These are phyloP conservation scores for Tuber indicum DNA, from an alignment of 495 filamentous ascomycete species.

Conservation along the genomic window DNA sequence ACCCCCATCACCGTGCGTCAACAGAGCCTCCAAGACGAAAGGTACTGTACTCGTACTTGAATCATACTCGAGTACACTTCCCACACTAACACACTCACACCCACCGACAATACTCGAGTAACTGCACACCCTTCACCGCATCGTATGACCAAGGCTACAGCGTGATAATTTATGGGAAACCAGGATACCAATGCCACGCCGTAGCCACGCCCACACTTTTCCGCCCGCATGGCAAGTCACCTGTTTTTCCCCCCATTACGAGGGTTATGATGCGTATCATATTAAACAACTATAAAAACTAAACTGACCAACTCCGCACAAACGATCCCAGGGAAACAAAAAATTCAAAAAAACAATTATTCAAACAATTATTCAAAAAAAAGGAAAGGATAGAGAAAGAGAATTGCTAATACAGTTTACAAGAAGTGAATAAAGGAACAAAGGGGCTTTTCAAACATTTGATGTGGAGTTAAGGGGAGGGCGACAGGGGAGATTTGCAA, in stretches of 20 bases:
- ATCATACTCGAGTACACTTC: neutral
- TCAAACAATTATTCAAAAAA: neutral
- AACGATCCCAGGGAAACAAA: neutral
- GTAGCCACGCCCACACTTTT: neutral
- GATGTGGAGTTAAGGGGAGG: neutral
- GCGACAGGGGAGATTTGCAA: neutral
- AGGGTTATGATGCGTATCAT: neutral
- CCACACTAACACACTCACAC: neutral
- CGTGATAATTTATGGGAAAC: neutral
- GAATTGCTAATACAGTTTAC: conserved; percentile 2
- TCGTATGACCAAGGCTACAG: neutral
- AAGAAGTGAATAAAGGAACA: neutral
- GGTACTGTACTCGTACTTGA: no score
- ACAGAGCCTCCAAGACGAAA: neutral
- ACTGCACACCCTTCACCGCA: neutral
- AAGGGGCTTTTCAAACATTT: neutral
- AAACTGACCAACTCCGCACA: neutral
- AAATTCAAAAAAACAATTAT: neutral
- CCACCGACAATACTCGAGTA: neutral
- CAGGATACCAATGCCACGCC: neutral
- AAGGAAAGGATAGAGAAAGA: neutral
- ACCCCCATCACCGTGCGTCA: neutral
- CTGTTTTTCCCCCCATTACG: neutral
- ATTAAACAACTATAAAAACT: neutral
- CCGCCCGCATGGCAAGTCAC: neutral